Evolutionary conservation across 495 filamentous ascomycete species (phyloP), one percentile per base, ranked within the genome.

Genomic region (Penicillium silybi): DNA sequence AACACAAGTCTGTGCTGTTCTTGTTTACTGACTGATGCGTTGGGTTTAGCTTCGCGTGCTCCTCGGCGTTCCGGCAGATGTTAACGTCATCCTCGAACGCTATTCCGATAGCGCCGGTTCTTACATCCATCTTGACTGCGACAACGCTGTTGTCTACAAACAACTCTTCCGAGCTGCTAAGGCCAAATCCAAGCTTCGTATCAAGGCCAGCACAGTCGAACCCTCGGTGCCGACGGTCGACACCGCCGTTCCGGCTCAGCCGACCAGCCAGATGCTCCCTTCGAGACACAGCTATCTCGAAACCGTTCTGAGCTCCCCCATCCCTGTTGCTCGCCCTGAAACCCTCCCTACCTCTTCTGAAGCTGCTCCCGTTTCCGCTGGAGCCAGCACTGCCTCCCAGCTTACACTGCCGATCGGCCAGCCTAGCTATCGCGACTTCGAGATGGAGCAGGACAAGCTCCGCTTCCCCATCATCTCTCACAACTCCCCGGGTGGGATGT

Each of bases 161-260:
- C 92, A 96, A 69, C 85, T 99, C 35, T 90, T 90, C 67, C 88
- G 93, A 57, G 93, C 93, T 63, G 93, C 95, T 53, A 99, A 97
- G 73, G 93, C 93, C 16, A 99, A 99, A 80, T 84, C 91, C 49
- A 99, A 97, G 85, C 85, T 99, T 53, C 89, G 92, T 63, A 82
- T 99, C 44, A 86, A 85, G 56, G 89, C 86, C 42, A 91, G 82
- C 16, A 66, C 60, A 13, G 56, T 58, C 32, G 56, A 62, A 15
- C 38, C 57, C 8, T 39, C 50, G 43, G 38, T 35, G 10, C 48
- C 56, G 18, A 25, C 32, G 6, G 38, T 25, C 17, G 59, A 56
- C 26, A 26, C 57, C 37, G 17, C 57, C 17, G 8, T 38, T 37
- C 18, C 49, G 26, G 32, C 29, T 43, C 44, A 63, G 39, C 32